Base-by-base conservation (phyloP, 2,329 filamentous ascomycete genomes). In the Rhynchosporium graminicola region DNA sequence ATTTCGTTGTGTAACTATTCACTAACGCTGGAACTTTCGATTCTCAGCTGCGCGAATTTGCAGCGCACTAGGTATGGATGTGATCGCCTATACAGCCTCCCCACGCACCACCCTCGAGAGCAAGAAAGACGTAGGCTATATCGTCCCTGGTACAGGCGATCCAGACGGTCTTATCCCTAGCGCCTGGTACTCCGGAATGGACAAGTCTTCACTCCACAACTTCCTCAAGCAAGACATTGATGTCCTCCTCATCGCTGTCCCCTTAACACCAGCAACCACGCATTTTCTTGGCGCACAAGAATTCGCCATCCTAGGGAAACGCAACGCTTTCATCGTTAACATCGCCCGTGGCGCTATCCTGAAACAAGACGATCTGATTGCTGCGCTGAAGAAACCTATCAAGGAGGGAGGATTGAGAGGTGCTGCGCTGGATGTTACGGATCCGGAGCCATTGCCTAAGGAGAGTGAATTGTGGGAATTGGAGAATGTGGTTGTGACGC, bases 391-490 rank as follows among this genome's bases (percentile, higher is more conserved):
- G 63, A 71, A 70, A 33, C 58, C 64, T 20, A 48, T 63, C 29
- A 67, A 68, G 29, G 74, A 78, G 0, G 81, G 80, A 0, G 78
- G 80, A 1, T 71, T 90, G 36, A 75, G 79, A 31, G 87, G 87
- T 36, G 87, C 87, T 0, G 85, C 86, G 3, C 74, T 90, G 42
- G 87, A 90, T 76, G 87, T 90, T 1, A 85, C 87, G 13, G 86
- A 89, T 67, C 87, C 87, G 0, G 87, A 90, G 70, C 87, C 87
- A 0, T 72, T 90, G 66, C 85, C 85, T 0, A 68, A 74, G 20
- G 81, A 86, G 47, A 81, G 83, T 68, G 82, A 85, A 68, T 73
- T 90, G 57, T 90, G 87, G 87, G 80, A 80, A 55, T 73, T 84
- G 64, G 79, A 82, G 28, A 88, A 89, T 74, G 80, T 85, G 45